Conservation (phyloP, 1,139 yeast genomes). For the Geotrichum restrictum region DNA sequence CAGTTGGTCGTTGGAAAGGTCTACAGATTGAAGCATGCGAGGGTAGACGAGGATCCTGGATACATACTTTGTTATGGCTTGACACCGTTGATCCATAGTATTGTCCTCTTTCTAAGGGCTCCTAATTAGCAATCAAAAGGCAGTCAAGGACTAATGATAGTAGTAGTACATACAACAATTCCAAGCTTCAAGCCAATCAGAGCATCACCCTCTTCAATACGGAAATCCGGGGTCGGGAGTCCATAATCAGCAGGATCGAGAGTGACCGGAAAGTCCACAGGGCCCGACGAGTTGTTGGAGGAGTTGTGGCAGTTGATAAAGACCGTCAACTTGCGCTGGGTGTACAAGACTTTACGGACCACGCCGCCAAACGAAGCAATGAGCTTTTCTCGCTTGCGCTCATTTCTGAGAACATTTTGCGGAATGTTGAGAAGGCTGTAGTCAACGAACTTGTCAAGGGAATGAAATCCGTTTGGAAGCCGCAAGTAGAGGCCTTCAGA, state of each 20-base stretch:
- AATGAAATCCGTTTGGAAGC: slow-evolving; percentile 6
- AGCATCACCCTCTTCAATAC: slow-evolving; percentile 12
- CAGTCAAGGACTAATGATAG: too few species aligned
- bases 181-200: slow-evolving; percentile 11
- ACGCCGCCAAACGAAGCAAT: slow-evolving; percentile 12
- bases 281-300: slow-evolving; percentile 5
- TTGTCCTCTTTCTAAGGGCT: neutral
- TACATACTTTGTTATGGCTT: neutral
- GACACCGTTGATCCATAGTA: neutral
- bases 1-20: neutral
- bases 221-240: neutral
- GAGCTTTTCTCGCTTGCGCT: slow-evolving; percentile 5
- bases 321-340: neutral
- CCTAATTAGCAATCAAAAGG: neutral
- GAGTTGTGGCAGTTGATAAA: slow-evolving; percentile 14
- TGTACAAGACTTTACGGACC: slow-evolving; percentile 4
- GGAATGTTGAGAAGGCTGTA: too few species aligned
- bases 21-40: neutral
- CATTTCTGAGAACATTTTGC: neutral
- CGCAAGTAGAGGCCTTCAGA: neutral
- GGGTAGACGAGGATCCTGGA: slow-evolving; percentile 3
- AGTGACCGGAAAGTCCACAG: slow-evolving; percentile 11
- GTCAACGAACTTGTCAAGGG: neutral
- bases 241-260: neutral
- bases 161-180: slow-evolving; percentile 4